Base-by-base conservation (phyloP, 768 basidiomycete genomes). In the Trametes elegans region DNA sequence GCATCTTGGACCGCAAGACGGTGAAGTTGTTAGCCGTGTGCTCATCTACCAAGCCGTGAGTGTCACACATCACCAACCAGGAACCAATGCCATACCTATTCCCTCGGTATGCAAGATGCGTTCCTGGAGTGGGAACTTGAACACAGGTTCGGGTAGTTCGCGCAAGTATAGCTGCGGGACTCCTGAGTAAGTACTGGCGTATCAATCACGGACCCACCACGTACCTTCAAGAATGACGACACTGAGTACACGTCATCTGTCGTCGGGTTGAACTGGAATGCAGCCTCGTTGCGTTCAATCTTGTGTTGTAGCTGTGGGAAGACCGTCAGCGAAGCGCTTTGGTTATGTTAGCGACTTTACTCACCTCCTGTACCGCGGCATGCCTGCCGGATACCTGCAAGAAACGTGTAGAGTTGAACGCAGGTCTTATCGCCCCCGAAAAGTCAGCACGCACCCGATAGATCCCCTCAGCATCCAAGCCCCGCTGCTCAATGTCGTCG, bases 141-240 rank as follows among this genome's bases (percentile, higher is more conserved):
- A 96, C 18, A 97, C 76, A 3, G 94, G 91, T 64, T 97, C 94
- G 1, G 93, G 92, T 14, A 97, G 73, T 65, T 90, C 90, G 49
- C 94, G 84, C 21, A 96, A 75, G 73, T 96, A 29, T 41, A 55
- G 49, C 49, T 50, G 13, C 36, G 16, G 13, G 10, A 8, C n/a
- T 19, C 7, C 7, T 6, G 3, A 28, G 7, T n/a, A n/a, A 41
- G 34, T 19, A 11, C 55, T 40, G 10, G 29, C 14, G 14, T 28
- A 24, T 14, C 19, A 21, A 41, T 28, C 7, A 24, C 49, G 48
- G 10, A 6, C 23, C 43, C 8, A 51, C 51, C 48, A 66, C 73
- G 53, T 52, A 90, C 90, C 80, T 97, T 96, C 49, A 97, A 71
- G 52, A 97, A 74, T 0, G 90, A 92, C 19, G 91, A 80, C 27